These are phyloP conservation scores for Sarcodon sp. DNA, from an alignment of 768 basidiomycete genomes.

Conservation along the genomic window DNA sequence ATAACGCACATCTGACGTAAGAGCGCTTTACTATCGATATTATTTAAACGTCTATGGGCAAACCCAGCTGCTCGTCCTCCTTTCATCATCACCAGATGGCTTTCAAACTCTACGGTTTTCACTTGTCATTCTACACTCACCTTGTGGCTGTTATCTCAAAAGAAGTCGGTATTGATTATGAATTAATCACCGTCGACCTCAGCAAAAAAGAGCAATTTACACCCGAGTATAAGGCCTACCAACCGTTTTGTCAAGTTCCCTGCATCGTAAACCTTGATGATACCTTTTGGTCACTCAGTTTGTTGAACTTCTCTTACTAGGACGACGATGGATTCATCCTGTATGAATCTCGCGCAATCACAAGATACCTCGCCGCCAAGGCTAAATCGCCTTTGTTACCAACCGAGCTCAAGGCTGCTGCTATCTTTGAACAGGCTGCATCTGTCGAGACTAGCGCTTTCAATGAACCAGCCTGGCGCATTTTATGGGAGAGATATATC, in stretches of 20 bases:
- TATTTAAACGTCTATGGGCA: too few species aligned
- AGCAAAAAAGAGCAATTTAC: conserved; percentile 31
- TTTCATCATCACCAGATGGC: conserved; percentile 14
- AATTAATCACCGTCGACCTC: conserved; percentile 31
- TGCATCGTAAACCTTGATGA: conserved; percentile 22
- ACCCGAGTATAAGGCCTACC: conserved; percentile 26
- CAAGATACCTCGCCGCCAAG: conserved; percentile 38
- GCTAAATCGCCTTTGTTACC: conserved; percentile 32
- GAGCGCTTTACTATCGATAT: background rate
- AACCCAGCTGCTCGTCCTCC: too few species aligned
- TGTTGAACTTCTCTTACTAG: background rate
- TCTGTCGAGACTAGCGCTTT: conserved; percentile 38
- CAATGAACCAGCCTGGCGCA: conserved; percentile 24
- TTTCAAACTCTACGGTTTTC: conserved; percentile 21
- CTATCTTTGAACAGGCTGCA: conserved; percentile 22
- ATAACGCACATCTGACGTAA: too few species aligned
- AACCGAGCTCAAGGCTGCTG: conserved; percentile 17
- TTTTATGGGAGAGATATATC: conserved; percentile 29
- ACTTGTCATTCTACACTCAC: conserved; percentile 32
- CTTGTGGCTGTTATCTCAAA: conserved; percentile 37
- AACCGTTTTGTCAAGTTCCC: conserved; percentile 58
- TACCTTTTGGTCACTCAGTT: too few species aligned
- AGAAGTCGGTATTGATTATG: conserved; percentile 46
- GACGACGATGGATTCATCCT: conserved; percentile 47
- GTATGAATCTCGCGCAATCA: conserved; percentile 49